These are phyloP conservation scores for Xanthoconium stramineum DNA, from an alignment of 768 basidiomycete species.

Conservation along the genomic window DNA sequence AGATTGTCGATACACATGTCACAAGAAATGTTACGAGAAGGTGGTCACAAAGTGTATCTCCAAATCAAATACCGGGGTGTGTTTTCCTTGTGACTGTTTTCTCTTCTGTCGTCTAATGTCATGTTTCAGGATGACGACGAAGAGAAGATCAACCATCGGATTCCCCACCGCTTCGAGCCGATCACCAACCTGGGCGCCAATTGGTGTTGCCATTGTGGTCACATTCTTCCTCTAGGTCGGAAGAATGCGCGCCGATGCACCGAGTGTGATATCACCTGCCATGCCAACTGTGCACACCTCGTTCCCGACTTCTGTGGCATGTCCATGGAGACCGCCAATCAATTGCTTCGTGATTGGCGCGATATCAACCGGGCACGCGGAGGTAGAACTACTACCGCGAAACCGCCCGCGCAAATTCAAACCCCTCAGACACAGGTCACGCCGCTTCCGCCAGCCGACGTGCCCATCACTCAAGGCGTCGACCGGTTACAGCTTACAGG, in stretches of 20 bases:
- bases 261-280: slow-evolving; percentile 95
- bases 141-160: slow-evolving; percentile 98
- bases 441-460: slow-evolving; percentile 31
- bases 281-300: slow-evolving; percentile 95
- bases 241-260: slow-evolving; percentile 96
- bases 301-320: slow-evolving; percentile 99
- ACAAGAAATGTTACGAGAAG: slow-evolving; percentile 98
- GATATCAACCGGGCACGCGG: slow-evolving; percentile 80
- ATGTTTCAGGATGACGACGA: slow-evolving; percentile 81
- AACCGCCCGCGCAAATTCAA: slow-evolving; percentile 33
- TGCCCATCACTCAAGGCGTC: slow-evolving; percentile 36
- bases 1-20: slow-evolving; percentile 97
- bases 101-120: neutral
- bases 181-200: slow-evolving; percentile 96
- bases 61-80: slow-evolving; percentile 89
- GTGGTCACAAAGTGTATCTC: slow-evolving; percentile 99
- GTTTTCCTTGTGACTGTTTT: slow-evolving; percentile 30
- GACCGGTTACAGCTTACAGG: slow-evolving; percentile 46
- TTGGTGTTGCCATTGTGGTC: slow-evolving; percentile 99
- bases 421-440: slow-evolving; percentile 32
- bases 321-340: slow-evolving; percentile 99
- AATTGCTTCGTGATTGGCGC: slow-evolving; percentile 83
- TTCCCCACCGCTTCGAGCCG: slow-evolving; percentile 96
- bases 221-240: slow-evolving; percentile 93
- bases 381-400: slow-evolving; percentile 38